A percentile compares a stretch with the other conserved stretches of the same genome.
phyloP scores from a whole-genome alignment of 192 early-diverging fungal species.

The Glomus cerebriforme region DNA sequence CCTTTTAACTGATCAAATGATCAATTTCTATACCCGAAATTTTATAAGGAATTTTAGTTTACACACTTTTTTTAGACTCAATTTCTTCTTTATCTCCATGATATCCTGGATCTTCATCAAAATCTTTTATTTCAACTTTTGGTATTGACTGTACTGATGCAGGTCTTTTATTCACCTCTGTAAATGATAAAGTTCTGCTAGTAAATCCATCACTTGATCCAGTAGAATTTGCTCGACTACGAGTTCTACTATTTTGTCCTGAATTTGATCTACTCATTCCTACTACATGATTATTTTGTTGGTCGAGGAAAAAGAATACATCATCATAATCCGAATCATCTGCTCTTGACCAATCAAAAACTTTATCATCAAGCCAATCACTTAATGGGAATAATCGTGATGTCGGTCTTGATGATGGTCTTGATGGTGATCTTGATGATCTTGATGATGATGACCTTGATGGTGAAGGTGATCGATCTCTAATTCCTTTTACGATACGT shows the following conservation, averaged over 20 bases:
- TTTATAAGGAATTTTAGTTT: background rate
- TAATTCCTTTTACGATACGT: constrained; percentile 37
- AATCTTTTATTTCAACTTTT: constrained; percentile 6
- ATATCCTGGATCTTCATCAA: constrained; percentile 28
- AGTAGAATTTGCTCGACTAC: background rate
- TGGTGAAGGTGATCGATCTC: constrained; percentile 2
- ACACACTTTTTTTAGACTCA: constrained; percentile 11
- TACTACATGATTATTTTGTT: constrained; percentile 39
- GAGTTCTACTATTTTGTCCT: background rate
- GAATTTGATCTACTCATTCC: constrained; percentile 48
- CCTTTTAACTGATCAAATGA: no score
- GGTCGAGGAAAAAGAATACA: constrained; percentile 54
- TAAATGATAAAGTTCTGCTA: constrained; percentile 26
- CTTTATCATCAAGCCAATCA: constrained; percentile 56
- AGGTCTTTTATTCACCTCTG: constrained; percentile 37
- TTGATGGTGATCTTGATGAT: constrained; percentile 39
- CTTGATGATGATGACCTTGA: constrained; percentile 27
- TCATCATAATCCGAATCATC: constrained; percentile 58
- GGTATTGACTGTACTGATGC: background rate
- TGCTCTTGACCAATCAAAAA: constrained; percentile 55
- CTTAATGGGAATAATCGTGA: constrained; percentile 37
- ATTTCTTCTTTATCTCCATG: constrained; percentile 32
- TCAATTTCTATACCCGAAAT: no score
- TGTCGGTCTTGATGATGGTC: constrained; percentile 29
- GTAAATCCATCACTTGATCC: background rate